Percentiles rank a stretch among this genome's conserved stretches.
Evolutionary conservation across 441 rosid genomes (phyloP).

Genomic region (Syzygium malaccense): DNA sequence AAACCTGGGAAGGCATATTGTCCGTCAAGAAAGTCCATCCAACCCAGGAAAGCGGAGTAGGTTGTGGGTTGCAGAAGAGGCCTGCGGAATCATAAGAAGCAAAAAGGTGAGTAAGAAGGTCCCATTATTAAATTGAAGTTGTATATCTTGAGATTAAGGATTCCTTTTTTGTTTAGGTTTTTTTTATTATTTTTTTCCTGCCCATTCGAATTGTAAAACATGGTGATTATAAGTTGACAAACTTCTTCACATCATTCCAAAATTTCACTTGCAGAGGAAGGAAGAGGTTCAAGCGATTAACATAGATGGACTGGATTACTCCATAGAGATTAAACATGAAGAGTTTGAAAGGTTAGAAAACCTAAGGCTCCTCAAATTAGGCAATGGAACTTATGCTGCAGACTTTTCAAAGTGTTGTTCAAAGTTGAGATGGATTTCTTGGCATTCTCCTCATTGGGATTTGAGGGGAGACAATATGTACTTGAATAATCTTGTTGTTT

Average conservation of each 20-base stretch:
- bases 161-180: accelerated
- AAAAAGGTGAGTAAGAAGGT: not conserved
- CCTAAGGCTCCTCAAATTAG: not conserved
- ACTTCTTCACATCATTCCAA: accelerated
- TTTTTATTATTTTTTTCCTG: accelerated
- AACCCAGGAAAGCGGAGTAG: accelerated
- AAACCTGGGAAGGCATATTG: accelerated
- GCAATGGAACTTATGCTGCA: not conserved
- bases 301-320: accelerated
- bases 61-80: not conserved
- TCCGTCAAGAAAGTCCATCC: accelerated
- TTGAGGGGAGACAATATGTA: accelerated
- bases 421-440: not conserved
- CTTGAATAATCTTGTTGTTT: accelerated
- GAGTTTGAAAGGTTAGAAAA: not conserved
- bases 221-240: accelerated
- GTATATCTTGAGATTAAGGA: accelerated
- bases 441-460: not conserved
- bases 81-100: accelerated
- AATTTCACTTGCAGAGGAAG: not conserved
- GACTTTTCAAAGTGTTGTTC: not conserved
- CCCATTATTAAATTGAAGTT: accelerated
- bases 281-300: not conserved
- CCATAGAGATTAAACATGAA: not conserved
- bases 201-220: accelerated